Percentiles rank a stretch among this genome's conserved stretches.
Conservation (phyloP, 768 basidiomycete genomes). For the Cystobasidium onofrii region DNA sequence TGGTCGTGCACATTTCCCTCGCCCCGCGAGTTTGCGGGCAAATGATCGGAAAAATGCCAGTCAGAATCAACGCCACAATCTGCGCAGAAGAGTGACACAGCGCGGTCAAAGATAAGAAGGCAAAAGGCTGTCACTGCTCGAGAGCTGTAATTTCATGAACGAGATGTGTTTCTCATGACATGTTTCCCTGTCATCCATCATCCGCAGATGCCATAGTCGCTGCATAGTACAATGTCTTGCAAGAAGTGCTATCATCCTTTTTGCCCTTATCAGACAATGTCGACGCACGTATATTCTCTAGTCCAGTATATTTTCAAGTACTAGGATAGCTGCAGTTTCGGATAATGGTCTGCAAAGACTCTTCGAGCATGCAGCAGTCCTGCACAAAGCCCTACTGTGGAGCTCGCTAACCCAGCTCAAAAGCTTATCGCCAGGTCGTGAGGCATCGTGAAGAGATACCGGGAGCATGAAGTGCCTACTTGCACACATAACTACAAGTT, state of each 20-base stretch:
- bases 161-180: background rate
- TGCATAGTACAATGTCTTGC: background rate
- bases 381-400: background rate
- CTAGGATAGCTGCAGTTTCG: too few relatives aligned
- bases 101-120: background rate
- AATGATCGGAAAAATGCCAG: background rate
- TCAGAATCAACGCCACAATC: background rate
- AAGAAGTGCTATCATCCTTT: too few relatives aligned
- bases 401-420: background rate
- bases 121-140: background rate
- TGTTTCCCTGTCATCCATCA: background rate
- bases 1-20: background rate
- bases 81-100: background rate
- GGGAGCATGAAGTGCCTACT: background rate
- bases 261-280: too few relatives aligned
- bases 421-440: background rate
- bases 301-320: too few relatives aligned
- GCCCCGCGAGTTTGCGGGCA: background rate
- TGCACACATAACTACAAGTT: background rate
- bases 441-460: background rate
- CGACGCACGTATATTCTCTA: too few relatives aligned
- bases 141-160: background rate
- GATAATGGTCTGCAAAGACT: background rate
- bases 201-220: background rate
- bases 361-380: background rate